Conservation (phyloP, 2,329 filamentous ascomycete species). For the Paecilomyces sp. region DNA sequence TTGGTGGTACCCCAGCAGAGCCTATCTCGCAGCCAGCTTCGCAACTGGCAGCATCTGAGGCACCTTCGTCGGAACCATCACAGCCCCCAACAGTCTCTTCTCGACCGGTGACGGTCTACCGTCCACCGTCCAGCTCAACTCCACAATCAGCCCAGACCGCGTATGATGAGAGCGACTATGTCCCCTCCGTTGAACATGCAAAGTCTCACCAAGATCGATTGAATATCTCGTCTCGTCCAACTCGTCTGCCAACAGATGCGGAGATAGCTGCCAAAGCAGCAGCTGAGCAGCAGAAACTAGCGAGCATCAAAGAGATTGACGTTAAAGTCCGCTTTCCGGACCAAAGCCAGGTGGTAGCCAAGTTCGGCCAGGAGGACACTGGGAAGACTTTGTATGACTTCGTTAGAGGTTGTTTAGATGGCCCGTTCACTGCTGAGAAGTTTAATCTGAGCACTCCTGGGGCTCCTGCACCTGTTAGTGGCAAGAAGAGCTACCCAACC, state of each 20-base stretch:
- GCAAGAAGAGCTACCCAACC: constrained; percentile 15
- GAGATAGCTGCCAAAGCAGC: constrained; percentile 67
- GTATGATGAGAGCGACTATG: constrained; percentile 68
- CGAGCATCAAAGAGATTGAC: constrained; percentile 59
- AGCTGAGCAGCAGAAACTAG: constrained; percentile 58
- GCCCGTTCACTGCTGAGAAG: constrained; percentile 46
- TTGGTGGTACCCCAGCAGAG: constrained; percentile 3
- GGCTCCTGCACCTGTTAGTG: constrained; percentile 8
- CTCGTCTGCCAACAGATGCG: constrained; percentile 70
- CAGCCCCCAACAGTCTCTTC: constrained; percentile 33
- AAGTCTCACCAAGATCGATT: constrained; percentile 72
- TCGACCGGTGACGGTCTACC: constrained; percentile 60
- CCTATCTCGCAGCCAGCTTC: neutral
- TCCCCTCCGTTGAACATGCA: constrained; percentile 76
- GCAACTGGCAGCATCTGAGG: constrained; percentile 1
- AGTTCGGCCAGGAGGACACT: constrained; percentile 62
- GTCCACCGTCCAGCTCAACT: constrained; percentile 65
- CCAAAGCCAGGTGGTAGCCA: constrained; percentile 67
- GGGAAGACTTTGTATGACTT: constrained; percentile 66
- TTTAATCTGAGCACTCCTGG: constrained; percentile 61
- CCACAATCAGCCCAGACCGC: constrained; percentile 65
- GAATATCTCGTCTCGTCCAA: constrained; percentile 69
- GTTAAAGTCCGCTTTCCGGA: constrained; percentile 86
- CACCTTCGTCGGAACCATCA: constrained; percentile 12
- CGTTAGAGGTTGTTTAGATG: constrained; percentile 63